phyloP scores from a whole-genome alignment of 768 basidiomycete genomes.

The Russula foetens region DNA sequence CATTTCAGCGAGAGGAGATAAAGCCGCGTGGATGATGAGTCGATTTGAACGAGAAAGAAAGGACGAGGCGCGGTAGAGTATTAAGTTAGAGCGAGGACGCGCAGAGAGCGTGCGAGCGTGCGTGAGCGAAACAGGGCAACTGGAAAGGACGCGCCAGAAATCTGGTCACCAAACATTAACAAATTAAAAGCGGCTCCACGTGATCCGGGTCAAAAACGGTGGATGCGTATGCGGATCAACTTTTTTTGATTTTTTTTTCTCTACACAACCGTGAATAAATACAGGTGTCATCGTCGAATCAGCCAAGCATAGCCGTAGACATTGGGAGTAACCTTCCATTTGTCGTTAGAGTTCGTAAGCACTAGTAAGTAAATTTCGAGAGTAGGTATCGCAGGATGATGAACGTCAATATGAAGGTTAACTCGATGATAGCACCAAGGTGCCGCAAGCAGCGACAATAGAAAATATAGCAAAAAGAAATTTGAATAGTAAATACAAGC shows the following conservation, averaged over 20 bases:
- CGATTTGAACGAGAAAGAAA: not conserved
- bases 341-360: conserved; percentile 19
- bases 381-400: conserved; percentile 13
- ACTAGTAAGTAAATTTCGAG: not conserved
- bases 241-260: no score
- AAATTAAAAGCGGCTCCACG: conserved; percentile 2
- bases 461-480: conserved; percentile 10
- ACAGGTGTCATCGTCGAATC: not conserved
- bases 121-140: not conserved
- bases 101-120: not conserved
- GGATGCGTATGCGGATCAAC: no score
- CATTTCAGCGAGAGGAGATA: conserved; percentile 2
- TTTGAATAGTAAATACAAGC: conserved; percentile 17
- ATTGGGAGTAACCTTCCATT: conserved; percentile 15
- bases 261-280: no score
- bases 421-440: conserved; percentile 7
- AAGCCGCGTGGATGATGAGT: conserved; percentile 1
- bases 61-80: not conserved
- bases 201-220: no score
- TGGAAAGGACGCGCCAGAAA: conserved; percentile 8
- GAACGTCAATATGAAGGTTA: conserved; percentile 10
- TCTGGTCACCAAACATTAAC: conserved; percentile 10
- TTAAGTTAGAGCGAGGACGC: not conserved
- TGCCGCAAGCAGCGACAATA: conserved; percentile 16
- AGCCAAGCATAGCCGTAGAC: not conserved